A percentile compares a stretch with the other conserved stretches of the same genome.
phyloP scores from a whole-genome alignment of 1,139 yeast species.

The Candida sp. region DNA sequence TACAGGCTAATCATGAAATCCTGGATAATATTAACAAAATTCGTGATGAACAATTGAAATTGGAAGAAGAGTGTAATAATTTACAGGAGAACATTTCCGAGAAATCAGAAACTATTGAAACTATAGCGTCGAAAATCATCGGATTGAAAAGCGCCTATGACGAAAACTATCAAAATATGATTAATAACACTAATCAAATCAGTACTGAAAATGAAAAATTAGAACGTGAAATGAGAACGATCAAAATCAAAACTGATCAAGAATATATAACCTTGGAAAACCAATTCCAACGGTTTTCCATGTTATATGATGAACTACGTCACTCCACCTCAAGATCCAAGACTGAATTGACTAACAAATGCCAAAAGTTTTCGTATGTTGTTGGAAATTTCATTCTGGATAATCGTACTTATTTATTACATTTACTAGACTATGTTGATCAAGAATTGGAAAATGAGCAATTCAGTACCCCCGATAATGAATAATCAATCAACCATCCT shows the following conservation, averaged over 20 bases:
- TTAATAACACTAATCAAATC: slow-evolving; percentile 50
- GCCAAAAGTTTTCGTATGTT: slow-evolving; percentile 54
- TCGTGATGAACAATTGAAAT: slow-evolving; percentile 56
- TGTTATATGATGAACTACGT: slow-evolving; percentile 52
- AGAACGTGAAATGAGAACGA: slow-evolving; percentile 56
- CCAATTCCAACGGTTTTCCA: slow-evolving; percentile 50
- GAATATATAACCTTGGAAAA: slow-evolving; percentile 56
- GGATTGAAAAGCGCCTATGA: slow-evolving; percentile 55
- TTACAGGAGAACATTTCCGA: slow-evolving; percentile 53
- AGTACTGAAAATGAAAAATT: slow-evolving; percentile 65
- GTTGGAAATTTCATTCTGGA: slow-evolving; percentile 64
- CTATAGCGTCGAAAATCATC: slow-evolving; percentile 54
- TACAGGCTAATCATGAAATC: slow-evolving; percentile 46
- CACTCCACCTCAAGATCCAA: slow-evolving; percentile 47
- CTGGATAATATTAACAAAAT: slow-evolving; percentile 46
- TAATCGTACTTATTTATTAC: slow-evolving; percentile 58
- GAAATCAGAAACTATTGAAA: slow-evolving; percentile 57
- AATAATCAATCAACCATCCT: neutral
- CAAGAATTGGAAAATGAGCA: slow-evolving; percentile 8
- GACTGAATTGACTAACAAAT: slow-evolving; percentile 47
- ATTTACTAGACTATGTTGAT: slow-evolving; percentile 41
- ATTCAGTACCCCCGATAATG: slow-evolving; percentile 2
- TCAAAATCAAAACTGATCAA: slow-evolving; percentile 51
- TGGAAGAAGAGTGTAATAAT: slow-evolving; percentile 61
- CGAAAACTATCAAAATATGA: slow-evolving; percentile 54